phyloP scores from a whole-genome alignment of 371 early-diverging fungal species.

The Lichtheimia hyalospora region DNA sequence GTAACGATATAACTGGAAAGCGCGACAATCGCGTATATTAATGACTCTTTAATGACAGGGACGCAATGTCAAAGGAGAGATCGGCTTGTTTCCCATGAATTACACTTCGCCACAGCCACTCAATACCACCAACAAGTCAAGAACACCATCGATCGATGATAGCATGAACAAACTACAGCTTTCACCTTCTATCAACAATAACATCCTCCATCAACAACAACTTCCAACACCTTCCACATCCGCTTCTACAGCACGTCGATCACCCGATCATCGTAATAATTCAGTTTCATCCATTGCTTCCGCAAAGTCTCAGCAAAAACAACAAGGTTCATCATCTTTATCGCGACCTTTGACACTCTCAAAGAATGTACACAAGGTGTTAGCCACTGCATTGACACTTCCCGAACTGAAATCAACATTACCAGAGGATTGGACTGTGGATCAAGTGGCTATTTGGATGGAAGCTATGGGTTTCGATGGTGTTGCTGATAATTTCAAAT shows the following conservation, averaged over 20 bases:
- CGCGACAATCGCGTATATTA: slow-evolving; percentile 84
- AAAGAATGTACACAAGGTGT: slow-evolving; percentile 13
- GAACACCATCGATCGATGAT: neutral
- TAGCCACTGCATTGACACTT: slow-evolving; percentile 11
- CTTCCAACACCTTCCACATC: slow-evolving; percentile 15
- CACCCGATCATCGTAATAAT: neutral
- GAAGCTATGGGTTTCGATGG: slow-evolving; percentile 48
- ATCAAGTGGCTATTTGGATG: slow-evolving; percentile 36
- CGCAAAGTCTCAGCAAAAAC: neutral
- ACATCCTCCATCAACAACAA: neutral
- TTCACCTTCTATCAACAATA: neutral
- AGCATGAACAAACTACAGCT: neutral
- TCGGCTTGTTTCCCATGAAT: slow-evolving; percentile 70
- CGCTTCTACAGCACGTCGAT: slow-evolving; percentile 4
- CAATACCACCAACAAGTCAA: neutral
- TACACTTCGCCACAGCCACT: slow-evolving; percentile 38
- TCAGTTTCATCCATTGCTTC: neutral
- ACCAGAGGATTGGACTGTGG: slow-evolving; percentile 33
- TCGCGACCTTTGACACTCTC: slow-evolving; percentile 12
- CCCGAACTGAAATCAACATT: slow-evolving; percentile 13
- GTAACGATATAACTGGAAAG: slow-evolving; percentile 80
- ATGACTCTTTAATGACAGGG: slow-evolving; percentile 51
- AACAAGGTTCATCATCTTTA: slow-evolving; percentile 8
- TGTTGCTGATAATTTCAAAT: slow-evolving; percentile 49
- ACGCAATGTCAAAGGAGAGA: slow-evolving; percentile 55